Conservation (phyloP, 192 early-diverging fungal species). For the Gonapodya prolifera region DNA sequence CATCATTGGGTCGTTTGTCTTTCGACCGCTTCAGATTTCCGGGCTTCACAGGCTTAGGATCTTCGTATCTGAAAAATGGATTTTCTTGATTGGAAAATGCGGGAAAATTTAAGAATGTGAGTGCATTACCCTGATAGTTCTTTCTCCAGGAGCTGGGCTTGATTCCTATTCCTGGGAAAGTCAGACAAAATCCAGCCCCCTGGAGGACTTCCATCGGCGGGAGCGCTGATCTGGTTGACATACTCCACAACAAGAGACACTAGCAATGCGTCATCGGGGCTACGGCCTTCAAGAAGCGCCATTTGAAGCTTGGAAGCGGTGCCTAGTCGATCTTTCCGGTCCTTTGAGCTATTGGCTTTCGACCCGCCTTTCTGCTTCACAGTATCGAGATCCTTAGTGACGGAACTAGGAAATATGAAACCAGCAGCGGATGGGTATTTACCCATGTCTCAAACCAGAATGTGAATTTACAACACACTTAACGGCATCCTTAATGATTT, state of each 20-base stretch:
- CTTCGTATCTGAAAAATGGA: slow-evolving; percentile 30
- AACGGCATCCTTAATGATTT: slow-evolving; percentile 32
- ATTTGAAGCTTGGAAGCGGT: slow-evolving; percentile 34
- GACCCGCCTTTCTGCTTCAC: background rate
- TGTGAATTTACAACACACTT: slow-evolving; percentile 18
- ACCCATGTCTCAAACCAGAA: too few relatives aligned
- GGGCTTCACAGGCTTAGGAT: slow-evolving; percentile 44
- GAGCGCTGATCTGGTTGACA: slow-evolving; percentile 16
- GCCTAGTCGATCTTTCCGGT: background rate
- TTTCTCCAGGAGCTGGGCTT: slow-evolving; percentile 40
- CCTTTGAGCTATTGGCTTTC: background rate
- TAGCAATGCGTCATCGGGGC: slow-evolving; percentile 30
- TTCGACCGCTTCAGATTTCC: slow-evolving; percentile 35
- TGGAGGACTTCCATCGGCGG: slow-evolving; percentile 5
- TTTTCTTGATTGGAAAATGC: slow-evolving; percentile 7
- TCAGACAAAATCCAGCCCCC: slow-evolving; percentile 38
- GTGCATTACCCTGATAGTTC: slow-evolving; percentile 39
- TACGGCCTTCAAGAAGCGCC: slow-evolving; percentile 26
- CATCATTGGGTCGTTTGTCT: slow-evolving; percentile 2
- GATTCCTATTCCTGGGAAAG: slow-evolving; percentile 34
- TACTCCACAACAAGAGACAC: slow-evolving; percentile 38
- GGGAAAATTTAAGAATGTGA: background rate
- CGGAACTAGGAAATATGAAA: too few relatives aligned
- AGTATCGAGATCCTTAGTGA: background rate
- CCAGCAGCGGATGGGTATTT: too few relatives aligned